phyloP scores from a whole-genome alignment of 2,329 filamentous ascomycete species.

The Cladophialophora immunda region DNA sequence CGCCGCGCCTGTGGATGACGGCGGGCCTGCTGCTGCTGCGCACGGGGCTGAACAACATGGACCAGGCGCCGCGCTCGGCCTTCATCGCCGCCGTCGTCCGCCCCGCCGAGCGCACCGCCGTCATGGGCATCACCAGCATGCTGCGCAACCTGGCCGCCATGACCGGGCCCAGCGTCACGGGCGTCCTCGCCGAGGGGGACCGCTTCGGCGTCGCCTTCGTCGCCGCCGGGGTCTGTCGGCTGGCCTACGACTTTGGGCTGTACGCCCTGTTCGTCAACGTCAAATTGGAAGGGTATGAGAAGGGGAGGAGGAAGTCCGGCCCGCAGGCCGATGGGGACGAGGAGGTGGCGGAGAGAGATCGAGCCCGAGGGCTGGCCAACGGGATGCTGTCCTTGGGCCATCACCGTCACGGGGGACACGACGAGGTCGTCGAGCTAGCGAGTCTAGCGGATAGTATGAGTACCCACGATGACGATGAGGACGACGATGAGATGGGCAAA shows the following conservation, averaged over 20 bases:
- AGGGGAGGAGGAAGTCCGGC: background rate
- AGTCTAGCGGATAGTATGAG: slow-evolving; percentile 26
- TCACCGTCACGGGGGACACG: slow-evolving; percentile 15
- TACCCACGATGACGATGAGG: background rate
- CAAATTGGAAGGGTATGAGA: slow-evolving; percentile 52
- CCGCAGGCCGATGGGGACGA: slow-evolving; percentile 49
- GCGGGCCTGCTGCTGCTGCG: slow-evolving; percentile 67
- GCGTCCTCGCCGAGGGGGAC: slow-evolving; percentile 61
- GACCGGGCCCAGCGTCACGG: slow-evolving; percentile 64
- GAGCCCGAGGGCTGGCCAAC: background rate
- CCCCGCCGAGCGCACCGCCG: slow-evolving; percentile 71
- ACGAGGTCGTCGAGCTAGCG: slow-evolving; percentile 31
- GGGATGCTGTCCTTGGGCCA: background rate
- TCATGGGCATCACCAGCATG: slow-evolving; percentile 74
- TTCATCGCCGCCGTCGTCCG: slow-evolving; percentile 73
- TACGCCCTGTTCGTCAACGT: slow-evolving; percentile 69
- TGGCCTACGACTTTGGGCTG: slow-evolving; percentile 67
- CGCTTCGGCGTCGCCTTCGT: slow-evolving; percentile 71
- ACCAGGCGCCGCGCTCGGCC: slow-evolving; percentile 71
- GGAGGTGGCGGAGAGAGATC: background rate
- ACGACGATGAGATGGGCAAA: background rate
- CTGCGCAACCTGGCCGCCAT: slow-evolving; percentile 68
- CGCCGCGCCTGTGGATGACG: slow-evolving; percentile 60
- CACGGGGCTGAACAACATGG: slow-evolving; percentile 72
- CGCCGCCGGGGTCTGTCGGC: slow-evolving; percentile 61